These are phyloP conservation scores for Vicia faba DNA, from an alignment of 306 rosid species.

Conservation along the genomic window DNA sequence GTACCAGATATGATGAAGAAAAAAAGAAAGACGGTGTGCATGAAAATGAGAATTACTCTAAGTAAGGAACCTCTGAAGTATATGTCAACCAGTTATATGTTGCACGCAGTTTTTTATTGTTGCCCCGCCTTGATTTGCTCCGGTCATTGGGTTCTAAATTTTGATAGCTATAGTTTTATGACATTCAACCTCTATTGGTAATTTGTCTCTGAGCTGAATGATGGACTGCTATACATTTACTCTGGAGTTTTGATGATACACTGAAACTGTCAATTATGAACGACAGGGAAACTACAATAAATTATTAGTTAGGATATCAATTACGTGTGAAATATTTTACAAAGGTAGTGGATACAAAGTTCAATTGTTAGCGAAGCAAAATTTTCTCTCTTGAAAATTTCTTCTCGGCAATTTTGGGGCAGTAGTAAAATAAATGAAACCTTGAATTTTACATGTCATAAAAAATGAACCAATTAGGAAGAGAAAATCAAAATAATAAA, in stretches of 20 bases:
- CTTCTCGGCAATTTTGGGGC: conserved; percentile 76
- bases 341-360: conserved; percentile 67
- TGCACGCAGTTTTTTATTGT: conserved; percentile 1
- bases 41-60: conserved; percentile 36
- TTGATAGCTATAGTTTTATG: not conserved
- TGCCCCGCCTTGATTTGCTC: not conserved
- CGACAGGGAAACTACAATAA: not conserved
- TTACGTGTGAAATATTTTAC: conserved; percentile 54
- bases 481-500: too few relatives aligned
- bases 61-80: conserved; percentile 19
- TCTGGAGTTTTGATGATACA: too few relatives aligned
- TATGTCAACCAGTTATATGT: conserved; percentile 7
- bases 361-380: conserved; percentile 68
- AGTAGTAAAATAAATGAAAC: conserved; percentile 43
- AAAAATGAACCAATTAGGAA: conserved; percentile 26
- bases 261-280: too few relatives aligned
- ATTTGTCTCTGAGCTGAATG: conserved; percentile 7
- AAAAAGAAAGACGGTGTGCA: conserved; percentile 20
- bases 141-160: not conserved
- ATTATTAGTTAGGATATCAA: conserved; percentile 25
- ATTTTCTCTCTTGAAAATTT: conserved; percentile 56
- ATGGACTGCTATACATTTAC: not conserved
- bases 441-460: conserved; percentile 27
- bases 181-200: not conserved
- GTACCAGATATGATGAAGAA: conserved; percentile 26